Evolutionary conservation across 2,329 filamentous ascomycete genomes (phyloP).

Genomic region (Calycina marina): DNA sequence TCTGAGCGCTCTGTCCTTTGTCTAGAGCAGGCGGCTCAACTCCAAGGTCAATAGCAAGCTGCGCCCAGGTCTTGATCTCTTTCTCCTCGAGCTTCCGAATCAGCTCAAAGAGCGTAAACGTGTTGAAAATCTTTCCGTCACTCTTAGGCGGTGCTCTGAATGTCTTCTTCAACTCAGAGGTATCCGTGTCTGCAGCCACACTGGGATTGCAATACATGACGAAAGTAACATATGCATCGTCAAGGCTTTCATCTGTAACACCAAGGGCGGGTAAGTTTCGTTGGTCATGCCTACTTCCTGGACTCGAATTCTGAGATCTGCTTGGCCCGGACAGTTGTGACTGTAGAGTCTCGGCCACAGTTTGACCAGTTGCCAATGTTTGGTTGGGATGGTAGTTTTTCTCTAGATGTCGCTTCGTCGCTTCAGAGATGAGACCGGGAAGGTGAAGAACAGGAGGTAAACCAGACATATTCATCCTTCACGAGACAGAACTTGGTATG

Average conservation of each 20-base stretch:
- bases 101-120: constrained; percentile 61
- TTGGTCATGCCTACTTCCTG: constrained; percentile 2
- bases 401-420: constrained; percentile 11
- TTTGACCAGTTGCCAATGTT: constrained; percentile 4
- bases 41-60: constrained; percentile 73
- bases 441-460: constrained; percentile 8
- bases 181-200: constrained; percentile 55
- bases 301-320: constrained; percentile 2
- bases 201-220: constrained; percentile 85
- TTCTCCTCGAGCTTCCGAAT: constrained; percentile 65
- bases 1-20: constrained; percentile 81
- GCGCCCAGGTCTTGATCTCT: constrained; percentile 86
- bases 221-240: constrained; percentile 71
- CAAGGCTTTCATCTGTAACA: constrained; percentile 57
- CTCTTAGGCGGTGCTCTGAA: constrained; percentile 75
- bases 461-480: no score
- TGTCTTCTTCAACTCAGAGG: constrained; percentile 53
- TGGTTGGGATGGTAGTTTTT: constrained; percentile 10
- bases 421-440: constrained; percentile 9
- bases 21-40: constrained; percentile 71
- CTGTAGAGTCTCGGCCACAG: constrained; percentile 4
- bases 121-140: constrained; percentile 74
- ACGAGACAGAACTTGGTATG: no score
- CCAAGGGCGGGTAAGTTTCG: constrained; percentile 45
- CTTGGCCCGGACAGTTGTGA: constrained; percentile 5